These are phyloP conservation scores for Torulaspora pretoriensis DNA, from an alignment of 1,139 yeast species.

Conservation along the genomic window DNA sequence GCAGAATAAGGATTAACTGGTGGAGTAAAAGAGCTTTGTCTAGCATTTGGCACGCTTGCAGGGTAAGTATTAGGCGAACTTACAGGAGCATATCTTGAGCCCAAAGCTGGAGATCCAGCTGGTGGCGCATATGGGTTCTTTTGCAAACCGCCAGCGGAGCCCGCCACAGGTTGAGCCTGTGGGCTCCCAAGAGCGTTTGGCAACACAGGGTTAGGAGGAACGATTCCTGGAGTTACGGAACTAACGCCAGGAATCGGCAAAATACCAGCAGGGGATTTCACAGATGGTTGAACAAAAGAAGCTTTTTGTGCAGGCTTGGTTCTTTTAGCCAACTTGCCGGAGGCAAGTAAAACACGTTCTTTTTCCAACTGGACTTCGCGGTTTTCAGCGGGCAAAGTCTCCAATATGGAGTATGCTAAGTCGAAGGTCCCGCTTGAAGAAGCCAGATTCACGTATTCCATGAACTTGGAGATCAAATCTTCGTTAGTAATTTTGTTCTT, in stretches of 20 bases:
- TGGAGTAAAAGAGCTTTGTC: conserved; percentile 21
- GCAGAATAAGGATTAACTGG: conserved; percentile 39
- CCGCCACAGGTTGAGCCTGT: conserved; percentile 6
- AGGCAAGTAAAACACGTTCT: conserved; percentile 72
- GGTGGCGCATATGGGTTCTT: conserved; percentile 7
- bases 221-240: conserved; percentile 7
- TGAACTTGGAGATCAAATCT: conserved; percentile 37
- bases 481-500: conserved; percentile 36
- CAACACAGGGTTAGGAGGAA: not conserved
- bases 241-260: conserved; percentile 2
- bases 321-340: conserved; percentile 31
- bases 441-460: conserved; percentile 74
- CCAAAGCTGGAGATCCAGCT: conserved; percentile 1
- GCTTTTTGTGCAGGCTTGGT: conserved; percentile 6
- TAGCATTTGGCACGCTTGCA: conserved; percentile 10
- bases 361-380: conserved; percentile 61
- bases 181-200: conserved; percentile 5
- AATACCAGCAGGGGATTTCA: conserved; percentile 2
- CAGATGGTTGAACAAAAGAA: conserved; percentile 8
- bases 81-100: conserved; percentile 40
- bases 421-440: conserved; percentile 83
- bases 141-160: not conserved
- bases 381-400: conserved; percentile 62
- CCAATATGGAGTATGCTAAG: conserved; percentile 67
- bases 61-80: conserved; percentile 8